Evolutionary conservation across 2,329 filamentous ascomycete species (phyloP).

Genomic region (Coleophoma cylindrospora): DNA sequence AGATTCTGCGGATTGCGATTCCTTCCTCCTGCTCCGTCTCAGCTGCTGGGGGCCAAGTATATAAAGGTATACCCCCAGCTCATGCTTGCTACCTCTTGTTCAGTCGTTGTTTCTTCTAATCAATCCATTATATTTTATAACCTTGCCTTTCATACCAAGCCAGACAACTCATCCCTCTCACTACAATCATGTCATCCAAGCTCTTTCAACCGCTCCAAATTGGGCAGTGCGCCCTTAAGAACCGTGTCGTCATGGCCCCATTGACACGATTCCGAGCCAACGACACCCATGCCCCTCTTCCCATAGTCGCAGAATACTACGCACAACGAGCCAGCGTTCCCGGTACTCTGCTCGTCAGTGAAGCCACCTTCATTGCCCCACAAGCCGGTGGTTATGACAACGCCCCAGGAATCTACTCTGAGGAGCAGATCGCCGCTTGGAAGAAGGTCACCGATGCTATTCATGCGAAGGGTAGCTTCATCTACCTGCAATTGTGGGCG

Average conservation of each 20-base stretch:
- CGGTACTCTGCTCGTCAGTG: slow-evolving; percentile 51
- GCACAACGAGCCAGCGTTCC: slow-evolving; percentile 41
- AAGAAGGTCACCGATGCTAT: slow-evolving; percentile 52
- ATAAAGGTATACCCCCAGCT: too few species aligned
- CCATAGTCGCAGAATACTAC: slow-evolving; percentile 45
- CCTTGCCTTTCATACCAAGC: too few species aligned
- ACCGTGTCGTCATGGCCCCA: slow-evolving; percentile 49
- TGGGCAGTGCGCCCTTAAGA: slow-evolving; percentile 32
- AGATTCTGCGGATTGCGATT: too few species aligned
- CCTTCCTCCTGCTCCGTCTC: too few species aligned
- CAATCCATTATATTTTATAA: too few species aligned
- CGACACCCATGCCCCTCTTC: slow-evolving; percentile 38
- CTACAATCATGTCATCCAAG: slow-evolving; percentile 8
- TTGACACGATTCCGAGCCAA: slow-evolving; percentile 49
- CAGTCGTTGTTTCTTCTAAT: too few species aligned
- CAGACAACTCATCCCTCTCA: too few species aligned
- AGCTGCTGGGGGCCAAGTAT: too few species aligned
- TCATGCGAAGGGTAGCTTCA: slow-evolving; percentile 51
- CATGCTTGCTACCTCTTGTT: too few species aligned
- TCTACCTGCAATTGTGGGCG: slow-evolving; percentile 57
- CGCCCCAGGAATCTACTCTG: slow-evolving; percentile 49
- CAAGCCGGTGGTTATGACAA: slow-evolving; percentile 42
- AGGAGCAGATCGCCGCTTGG: slow-evolving; percentile 50
- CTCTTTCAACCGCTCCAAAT: slow-evolving; percentile 40
- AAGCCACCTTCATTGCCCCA: slow-evolving; percentile 44